Evolutionary conservation across 768 basidiomycete species (phyloP).

Genomic region (Amanita inopinata): DNA sequence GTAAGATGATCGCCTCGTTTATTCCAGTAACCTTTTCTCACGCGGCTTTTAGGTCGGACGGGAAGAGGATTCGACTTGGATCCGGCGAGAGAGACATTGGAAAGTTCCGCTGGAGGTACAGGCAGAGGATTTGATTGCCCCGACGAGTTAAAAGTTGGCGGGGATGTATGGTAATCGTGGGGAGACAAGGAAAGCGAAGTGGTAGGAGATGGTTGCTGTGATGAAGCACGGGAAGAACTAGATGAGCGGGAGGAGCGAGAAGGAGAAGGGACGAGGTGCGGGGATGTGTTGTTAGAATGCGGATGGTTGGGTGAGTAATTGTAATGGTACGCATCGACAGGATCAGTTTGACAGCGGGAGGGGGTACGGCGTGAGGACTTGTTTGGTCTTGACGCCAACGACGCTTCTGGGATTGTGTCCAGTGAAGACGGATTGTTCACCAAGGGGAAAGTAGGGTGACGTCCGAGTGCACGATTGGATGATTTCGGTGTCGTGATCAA

Average conservation of each 20-base stretch:
- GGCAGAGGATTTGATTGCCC: conserved; percentile 15
- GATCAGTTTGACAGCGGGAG: conserved; percentile 8
- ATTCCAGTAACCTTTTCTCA: conserved; percentile 64
- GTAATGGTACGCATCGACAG: conserved; percentile 2
- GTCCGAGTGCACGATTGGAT: conserved; percentile 12
- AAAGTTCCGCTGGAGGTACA: conserved; percentile 11
- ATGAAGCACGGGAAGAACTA: conserved; percentile 11
- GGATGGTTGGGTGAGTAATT: conserved; percentile 7
- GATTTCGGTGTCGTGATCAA: conserved; percentile 11
- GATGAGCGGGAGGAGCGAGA: conserved; percentile 13
- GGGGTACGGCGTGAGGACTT: conserved; percentile 6
- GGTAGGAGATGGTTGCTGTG: conserved; percentile 11
- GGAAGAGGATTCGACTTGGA: too few relatives aligned
- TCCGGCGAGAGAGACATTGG: conserved; percentile 12
- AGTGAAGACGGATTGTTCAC: conserved; percentile 22
- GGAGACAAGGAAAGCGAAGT: conserved; percentile 13
- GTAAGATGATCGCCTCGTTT: conserved; percentile 66
- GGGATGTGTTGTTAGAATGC: conserved; percentile 1
- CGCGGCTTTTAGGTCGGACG: conserved; percentile 20
- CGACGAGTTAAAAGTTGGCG: conserved; percentile 12
- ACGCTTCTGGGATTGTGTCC: conserved; percentile 29
- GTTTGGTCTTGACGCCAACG: not conserved
- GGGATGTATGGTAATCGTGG: conserved; percentile 12
- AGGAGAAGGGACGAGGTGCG: conserved; percentile 10
- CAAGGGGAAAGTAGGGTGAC: conserved; percentile 26